Percentiles rank a stretch among this genome's conserved stretches.
Conservation (phyloP, 768 basidiomycete species). For the Leucocoprinus leucothites region DNA sequence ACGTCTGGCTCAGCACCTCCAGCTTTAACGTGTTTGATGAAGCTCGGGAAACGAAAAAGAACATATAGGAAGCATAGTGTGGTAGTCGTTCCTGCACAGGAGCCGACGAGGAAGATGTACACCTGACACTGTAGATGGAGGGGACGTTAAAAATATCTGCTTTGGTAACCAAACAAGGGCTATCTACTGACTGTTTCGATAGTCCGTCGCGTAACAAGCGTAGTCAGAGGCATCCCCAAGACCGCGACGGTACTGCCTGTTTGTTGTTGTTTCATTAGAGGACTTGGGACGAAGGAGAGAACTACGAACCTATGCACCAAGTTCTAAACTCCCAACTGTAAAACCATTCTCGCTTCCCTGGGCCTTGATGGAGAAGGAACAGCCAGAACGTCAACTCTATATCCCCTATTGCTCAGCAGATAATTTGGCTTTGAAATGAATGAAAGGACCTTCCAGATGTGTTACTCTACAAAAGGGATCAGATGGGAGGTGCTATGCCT, state of each 20-base stretch:
- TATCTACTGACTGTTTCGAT: conserved; percentile 47
- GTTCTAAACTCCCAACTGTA: conserved; percentile 72
- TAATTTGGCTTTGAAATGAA: not conserved
- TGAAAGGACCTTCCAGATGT: conserved; percentile 67
- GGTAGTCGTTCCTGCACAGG: conserved; percentile 61
- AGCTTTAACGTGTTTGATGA: conserved; percentile 65
- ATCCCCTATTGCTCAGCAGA: not conserved
- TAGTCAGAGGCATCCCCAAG: conserved; percentile 70
- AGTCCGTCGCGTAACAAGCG: conserved; percentile 54
- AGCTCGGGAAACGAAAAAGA: conserved; percentile 64
- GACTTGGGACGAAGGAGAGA: not conserved
- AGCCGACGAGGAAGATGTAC: conserved; percentile 75
- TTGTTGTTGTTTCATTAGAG: conserved; percentile 7
- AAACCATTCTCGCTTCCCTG: conserved; percentile 72
- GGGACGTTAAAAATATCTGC: not conserved
- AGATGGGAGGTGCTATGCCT: not conserved
- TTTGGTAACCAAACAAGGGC: conserved; percentile 3
- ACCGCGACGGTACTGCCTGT: conserved; percentile 63
- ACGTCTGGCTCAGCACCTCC: conserved; percentile 76
- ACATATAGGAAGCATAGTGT: conserved; percentile 73
- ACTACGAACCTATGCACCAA: conserved; percentile 62
- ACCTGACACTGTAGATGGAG: conserved; percentile 56
- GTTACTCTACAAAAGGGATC: conserved; percentile 49
- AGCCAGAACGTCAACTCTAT: conserved; percentile 81
- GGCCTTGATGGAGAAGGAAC: conserved; percentile 77